These are phyloP conservation scores for Anastatica hierochuntica DNA, from an alignment of 345 rosid genomes.

Conservation along the genomic window DNA sequence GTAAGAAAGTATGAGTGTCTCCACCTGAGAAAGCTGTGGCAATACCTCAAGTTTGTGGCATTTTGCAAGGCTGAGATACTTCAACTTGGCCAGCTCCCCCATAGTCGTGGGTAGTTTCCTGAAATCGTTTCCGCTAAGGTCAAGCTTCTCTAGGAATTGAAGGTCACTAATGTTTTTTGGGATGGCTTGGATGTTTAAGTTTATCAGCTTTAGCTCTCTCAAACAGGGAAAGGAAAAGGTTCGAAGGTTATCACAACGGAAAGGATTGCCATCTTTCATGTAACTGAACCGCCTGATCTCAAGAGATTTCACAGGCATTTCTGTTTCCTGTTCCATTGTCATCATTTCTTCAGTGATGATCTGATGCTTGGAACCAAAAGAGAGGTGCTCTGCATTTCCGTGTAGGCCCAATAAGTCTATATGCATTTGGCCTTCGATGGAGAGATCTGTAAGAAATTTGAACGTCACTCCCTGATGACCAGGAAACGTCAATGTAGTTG, in stretches of 20 bases:
- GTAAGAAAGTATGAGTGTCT: too few species aligned
- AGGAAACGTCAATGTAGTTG: neutral
- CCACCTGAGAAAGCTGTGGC: too few species aligned
- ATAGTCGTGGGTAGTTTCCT: neutral
- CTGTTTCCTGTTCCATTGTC: neutral
- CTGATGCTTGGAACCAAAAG: neutral
- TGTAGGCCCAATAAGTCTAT: neutral
- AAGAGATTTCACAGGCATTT: neutral
- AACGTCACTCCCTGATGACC: neutral
- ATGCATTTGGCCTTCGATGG: neutral
- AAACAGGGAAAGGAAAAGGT: neutral
- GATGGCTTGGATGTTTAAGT: neutral
- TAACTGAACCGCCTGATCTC: neutral
- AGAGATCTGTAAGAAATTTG: neutral
- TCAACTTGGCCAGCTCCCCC: neutral
- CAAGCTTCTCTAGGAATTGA: neutral
- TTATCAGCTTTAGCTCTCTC: neutral
- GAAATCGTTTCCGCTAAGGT: conserved; percentile 1
- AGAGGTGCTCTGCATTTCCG: neutral
- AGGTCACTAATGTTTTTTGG: neutral
- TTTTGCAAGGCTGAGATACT: too few species aligned
- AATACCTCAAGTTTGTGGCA: too few species aligned
- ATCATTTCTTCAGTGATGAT: too few species aligned
- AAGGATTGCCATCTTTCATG: neutral
- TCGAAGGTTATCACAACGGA: fast-evolving